A percentile compares a stretch with the other conserved stretches of the same genome.
These are phyloP conservation scores for Suillus hirtellus DNA, from an alignment of 768 basidiomycete genomes.

Conservation along the genomic window DNA sequence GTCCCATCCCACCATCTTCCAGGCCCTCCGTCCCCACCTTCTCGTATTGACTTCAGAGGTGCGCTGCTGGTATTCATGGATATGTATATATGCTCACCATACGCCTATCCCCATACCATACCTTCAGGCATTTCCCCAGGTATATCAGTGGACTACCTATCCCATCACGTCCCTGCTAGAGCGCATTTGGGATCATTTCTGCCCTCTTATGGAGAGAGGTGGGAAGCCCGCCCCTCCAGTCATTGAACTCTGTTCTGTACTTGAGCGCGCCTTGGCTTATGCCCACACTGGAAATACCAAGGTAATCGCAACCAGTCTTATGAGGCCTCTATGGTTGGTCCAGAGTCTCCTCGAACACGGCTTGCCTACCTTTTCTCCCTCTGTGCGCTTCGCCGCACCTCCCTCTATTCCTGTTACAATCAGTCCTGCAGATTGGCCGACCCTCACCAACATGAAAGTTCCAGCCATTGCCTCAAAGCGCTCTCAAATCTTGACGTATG, in stretches of 20 bases:
- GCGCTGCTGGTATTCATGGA: too few species aligned
- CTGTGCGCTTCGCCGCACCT: background rate
- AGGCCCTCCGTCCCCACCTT: background rate
- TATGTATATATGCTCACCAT: too few species aligned
- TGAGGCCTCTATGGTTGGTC: slow-evolving; percentile 3
- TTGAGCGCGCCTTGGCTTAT: slow-evolving; percentile 6
- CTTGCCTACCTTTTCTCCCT: background rate
- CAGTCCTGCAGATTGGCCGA: background rate
- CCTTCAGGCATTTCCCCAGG: too few species aligned
- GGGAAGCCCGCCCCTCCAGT: background rate
- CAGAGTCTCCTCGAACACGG: background rate
- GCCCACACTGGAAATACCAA: slow-evolving; percentile 5
- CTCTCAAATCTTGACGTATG: background rate
- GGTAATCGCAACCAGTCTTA: background rate
- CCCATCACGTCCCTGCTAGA: background rate
- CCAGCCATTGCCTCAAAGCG: background rate
- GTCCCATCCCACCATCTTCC: background rate
- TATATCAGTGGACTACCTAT: too few species aligned
- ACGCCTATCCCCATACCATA: too few species aligned
- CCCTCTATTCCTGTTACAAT: background rate
- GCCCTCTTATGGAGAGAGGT: background rate
- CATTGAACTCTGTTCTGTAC: background rate
- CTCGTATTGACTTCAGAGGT: too few species aligned
- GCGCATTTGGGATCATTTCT: background rate
- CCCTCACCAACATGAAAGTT: background rate